phyloP scores from a whole-genome alignment of 768 basidiomycete genomes.

The Neoboletus magnificus region DNA sequence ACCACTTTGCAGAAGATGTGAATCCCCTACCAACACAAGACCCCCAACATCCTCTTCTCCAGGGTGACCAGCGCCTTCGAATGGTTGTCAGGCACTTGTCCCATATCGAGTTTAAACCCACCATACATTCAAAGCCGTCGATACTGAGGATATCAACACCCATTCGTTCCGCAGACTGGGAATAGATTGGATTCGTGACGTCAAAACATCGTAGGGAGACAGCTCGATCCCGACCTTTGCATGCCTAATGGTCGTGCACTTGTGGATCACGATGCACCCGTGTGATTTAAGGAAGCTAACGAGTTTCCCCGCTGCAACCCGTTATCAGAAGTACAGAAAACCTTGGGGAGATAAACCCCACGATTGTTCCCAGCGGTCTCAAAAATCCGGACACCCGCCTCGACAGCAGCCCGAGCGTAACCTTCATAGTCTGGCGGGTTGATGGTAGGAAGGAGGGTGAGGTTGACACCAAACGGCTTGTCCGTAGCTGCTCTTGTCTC shows the following conservation, averaged over 20 bases:
- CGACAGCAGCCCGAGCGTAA: constrained; percentile 76
- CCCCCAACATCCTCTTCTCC: constrained; percentile 94
- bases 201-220: constrained; percentile 18
- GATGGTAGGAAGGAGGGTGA: constrained; percentile 85
- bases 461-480: constrained; percentile 82
- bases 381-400: constrained; percentile 84
- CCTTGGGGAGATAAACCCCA: constrained; percentile 34
- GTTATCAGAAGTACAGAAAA: neutral
- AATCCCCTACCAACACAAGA: constrained; percentile 61
- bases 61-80: constrained; percentile 85
- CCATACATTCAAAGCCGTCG: constrained; percentile 85
- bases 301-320: constrained; percentile 59
- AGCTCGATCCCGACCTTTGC: constrained; percentile 54
- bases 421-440: constrained; percentile 89
- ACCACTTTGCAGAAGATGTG: neutral
- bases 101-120: neutral
- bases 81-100: constrained; percentile 6
- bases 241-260: constrained; percentile 84
- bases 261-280: constrained; percentile 80
- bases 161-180: constrained; percentile 59
- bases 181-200: neutral
- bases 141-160: constrained; percentile 89
- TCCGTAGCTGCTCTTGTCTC: constrained; percentile 68
- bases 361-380: constrained; percentile 94
- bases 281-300: constrained; percentile 81